Percentiles rank a stretch among this genome's conserved stretches.
phyloP scores from a whole-genome alignment of 1,284 basidiomycete species.

The Macrocystidia cucumis region DNA sequence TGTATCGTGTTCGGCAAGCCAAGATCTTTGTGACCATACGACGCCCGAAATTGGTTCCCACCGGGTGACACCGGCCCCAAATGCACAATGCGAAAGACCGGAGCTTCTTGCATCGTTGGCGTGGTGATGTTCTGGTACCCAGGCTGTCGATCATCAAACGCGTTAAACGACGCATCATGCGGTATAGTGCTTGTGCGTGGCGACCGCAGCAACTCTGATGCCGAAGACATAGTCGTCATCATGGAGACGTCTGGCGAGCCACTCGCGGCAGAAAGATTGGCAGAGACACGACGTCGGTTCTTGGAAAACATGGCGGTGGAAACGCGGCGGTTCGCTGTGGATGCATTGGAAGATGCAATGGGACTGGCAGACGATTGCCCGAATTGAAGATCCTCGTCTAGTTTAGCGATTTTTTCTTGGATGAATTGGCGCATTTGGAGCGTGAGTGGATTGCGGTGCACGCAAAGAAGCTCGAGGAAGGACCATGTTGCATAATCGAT shows the following conservation, averaged over 20 bases:
- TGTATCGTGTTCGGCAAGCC: too few species aligned
- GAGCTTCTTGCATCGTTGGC: constrained; percentile 21
- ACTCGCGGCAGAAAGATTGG: too few species aligned
- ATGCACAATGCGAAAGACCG: constrained; percentile 48
- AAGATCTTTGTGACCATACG: too few species aligned
- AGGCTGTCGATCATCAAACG: constrained; percentile 27
- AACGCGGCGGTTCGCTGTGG: constrained; percentile 30
- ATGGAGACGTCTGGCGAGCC: constrained; percentile 50
- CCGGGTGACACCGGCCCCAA: constrained; percentile 45
- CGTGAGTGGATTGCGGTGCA: constrained; percentile 55
- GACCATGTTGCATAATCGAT: constrained; percentile 76
- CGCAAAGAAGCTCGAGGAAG: constrained; percentile 57
- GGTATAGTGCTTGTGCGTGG: too few species aligned
- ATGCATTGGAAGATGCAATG: constrained; percentile 17
- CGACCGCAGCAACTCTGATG: too few species aligned
- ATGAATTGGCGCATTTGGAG: constrained; percentile 59
- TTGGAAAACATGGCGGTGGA: constrained; percentile 38
- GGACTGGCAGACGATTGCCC: constrained; percentile 18
- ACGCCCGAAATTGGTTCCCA: too few species aligned
- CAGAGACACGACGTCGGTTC: constrained; percentile 34
- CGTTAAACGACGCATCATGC: constrained; percentile 11
- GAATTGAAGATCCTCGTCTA: constrained; percentile 40
- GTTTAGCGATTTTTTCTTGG: constrained; percentile 47
- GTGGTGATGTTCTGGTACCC: constrained; percentile 32
- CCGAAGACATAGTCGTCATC: constrained; percentile 20